Base-by-base conservation (phyloP, 169 alveolate genomes). In the Plasmodium vivax region DNA sequence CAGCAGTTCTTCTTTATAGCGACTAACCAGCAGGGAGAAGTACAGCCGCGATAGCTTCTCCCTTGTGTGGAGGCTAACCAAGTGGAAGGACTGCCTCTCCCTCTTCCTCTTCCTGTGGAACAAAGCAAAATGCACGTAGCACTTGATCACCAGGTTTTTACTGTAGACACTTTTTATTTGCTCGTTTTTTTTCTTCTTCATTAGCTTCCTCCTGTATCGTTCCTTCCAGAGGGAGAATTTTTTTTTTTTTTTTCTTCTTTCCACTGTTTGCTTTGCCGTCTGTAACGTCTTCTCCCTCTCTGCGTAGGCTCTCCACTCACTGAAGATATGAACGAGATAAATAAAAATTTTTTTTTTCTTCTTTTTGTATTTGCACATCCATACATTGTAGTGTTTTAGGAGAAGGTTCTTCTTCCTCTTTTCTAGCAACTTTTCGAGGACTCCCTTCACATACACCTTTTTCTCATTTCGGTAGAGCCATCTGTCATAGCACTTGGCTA, bases 281-380 rank as follows among this genome's bases (percentile, higher is more conserved):
- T 45, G 32, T 30, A 85, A 23, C 2, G n/a, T 32, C 62, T 3
- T 85, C 38, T 74, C 81, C 43, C 19, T 85, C 30, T 85, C 7
- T 32, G 93, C 45, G 68, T 74, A 85, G 62, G 79, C 75, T 75
- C 81, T 85, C 93, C 93, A 85, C 43, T 85, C 93, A 32, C 79
- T 85, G 75, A 85, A 68, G 54, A 85, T 85, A 85, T 85, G 93
- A 16, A 85, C 45, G 75, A 38, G 45, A 2, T 85, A 85, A 74
- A 85, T 85, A 45, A 85, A 85, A 85, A 74, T 30, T 75, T 74
- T 85, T 75, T 85, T 85, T 51, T 74, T 85, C 47, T 36, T 85
- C 16, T 75, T 85, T 75, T 51, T 85, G 56, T 85, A 85, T 85
- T 85, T 85, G 80, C 81, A 74, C 36, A 74, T 14, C 81, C 84